Conservation (phyloP, 352 stramenopile species). For the Phytophthora citricola region DNA sequence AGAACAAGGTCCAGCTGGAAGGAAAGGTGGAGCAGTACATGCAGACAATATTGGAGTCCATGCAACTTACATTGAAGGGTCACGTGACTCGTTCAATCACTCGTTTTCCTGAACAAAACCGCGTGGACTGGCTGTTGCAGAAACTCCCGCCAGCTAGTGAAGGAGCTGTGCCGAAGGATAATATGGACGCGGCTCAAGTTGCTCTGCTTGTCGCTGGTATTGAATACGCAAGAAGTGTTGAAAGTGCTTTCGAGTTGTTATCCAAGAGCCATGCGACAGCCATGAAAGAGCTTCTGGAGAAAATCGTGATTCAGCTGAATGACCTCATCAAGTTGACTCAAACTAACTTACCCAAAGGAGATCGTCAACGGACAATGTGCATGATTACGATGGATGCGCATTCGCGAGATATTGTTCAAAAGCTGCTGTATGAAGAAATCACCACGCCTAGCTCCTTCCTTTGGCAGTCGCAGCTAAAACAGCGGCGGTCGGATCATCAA, state of each 20-base stretch:
- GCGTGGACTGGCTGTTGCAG: constrained; percentile 94
- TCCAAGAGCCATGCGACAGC: constrained; percentile 77
- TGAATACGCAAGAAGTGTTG: constrained; percentile 90
- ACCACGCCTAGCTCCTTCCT: constrained; percentile 80
- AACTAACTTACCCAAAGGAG: constrained; percentile 79
- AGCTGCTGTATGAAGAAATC: constrained; percentile 90
- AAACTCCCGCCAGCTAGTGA: constrained; percentile 46
- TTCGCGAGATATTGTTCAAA: constrained; percentile 91
- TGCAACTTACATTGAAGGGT: constrained; percentile 90
- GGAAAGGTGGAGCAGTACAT: constrained; percentile 98
- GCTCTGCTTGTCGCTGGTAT: constrained; percentile 91
- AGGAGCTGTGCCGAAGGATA: constrained; percentile 38
- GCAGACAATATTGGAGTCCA: constrained; percentile 91
- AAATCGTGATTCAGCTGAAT: constrained; percentile 90
- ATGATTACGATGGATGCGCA: constrained; percentile 96
- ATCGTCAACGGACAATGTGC: constrained; percentile 94
- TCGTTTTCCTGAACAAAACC: constrained; percentile 90
- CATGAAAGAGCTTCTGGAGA: constrained; percentile 86
- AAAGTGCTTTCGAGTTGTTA: constrained; percentile 75
- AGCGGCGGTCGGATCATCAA: constrained; percentile 49
- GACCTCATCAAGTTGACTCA: constrained; percentile 94
- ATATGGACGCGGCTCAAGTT: constrained; percentile 93
- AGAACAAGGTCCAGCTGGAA: constrained; percentile 84
- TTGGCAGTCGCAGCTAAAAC: constrained; percentile 96
- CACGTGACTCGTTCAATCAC: constrained; percentile 89